Conservation (phyloP, 2,329 filamentous ascomycete genomes). For the Xenoacremonium recifei region DNA sequence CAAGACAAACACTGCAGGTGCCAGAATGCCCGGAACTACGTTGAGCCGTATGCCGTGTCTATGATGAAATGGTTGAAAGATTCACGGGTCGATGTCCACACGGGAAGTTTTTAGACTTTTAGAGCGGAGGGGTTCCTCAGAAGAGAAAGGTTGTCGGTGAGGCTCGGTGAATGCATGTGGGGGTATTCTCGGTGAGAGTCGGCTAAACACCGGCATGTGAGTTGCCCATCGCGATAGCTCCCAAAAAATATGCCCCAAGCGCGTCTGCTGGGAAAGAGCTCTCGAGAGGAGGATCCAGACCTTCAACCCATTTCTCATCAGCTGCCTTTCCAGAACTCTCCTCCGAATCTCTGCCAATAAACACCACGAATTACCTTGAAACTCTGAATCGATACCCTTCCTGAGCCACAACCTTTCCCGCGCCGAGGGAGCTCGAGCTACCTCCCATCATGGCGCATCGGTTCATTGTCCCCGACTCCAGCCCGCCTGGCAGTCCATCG, state of each 20-base stretch:
- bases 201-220: slow-evolving; percentile 23
- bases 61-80: too few species aligned
- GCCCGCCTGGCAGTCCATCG: slow-evolving; percentile 39
- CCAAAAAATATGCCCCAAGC: slow-evolving; percentile 25
- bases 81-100: too few species aligned
- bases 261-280: slow-evolving; percentile 21
- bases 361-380: neutral
- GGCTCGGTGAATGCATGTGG: slow-evolving; percentile 2
- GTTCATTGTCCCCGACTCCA: slow-evolving; percentile 44
- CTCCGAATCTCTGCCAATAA: neutral
- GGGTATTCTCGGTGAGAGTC: slow-evolving; percentile 7
- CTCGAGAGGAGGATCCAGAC: slow-evolving; percentile 12
- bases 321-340: neutral
- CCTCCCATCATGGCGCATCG: slow-evolving; percentile 36
- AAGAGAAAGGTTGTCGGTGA: slow-evolving; percentile 1
- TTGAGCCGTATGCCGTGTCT: too few species aligned
- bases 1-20: too few species aligned
- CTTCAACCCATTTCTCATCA: slow-evolving; percentile 7
- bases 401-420: slow-evolving; percentile 8
- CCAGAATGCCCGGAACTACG: too few species aligned
- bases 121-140: neutral
- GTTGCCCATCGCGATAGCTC: slow-evolving; percentile 27
- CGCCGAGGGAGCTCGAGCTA: slow-evolving; percentile 15
- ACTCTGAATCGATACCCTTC: neutral
- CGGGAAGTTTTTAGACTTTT: slow-evolving; percentile 1